phyloP scores from a whole-genome alignment of 2,329 filamentous ascomycete species.

The Trichoderma aggressivum region DNA sequence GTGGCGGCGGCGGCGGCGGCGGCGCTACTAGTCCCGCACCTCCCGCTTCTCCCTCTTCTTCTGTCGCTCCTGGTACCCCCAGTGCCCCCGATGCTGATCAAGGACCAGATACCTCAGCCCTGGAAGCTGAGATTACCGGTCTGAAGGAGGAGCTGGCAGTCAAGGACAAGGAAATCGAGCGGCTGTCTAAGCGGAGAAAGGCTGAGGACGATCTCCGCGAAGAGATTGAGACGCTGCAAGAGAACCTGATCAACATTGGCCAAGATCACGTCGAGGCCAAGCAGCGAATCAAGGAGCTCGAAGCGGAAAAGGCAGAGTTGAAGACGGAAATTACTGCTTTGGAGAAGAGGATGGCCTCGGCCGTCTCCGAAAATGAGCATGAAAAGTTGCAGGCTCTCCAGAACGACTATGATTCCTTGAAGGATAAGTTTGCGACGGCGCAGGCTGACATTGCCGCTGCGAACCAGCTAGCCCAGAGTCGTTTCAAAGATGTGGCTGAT shows the following conservation, averaged over 20 bases:
- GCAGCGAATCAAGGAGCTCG: slow-evolving; percentile 68
- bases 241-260: slow-evolving; percentile 74
- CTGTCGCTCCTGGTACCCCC: slow-evolving; percentile 21
- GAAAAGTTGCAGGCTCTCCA: slow-evolving; percentile 56
- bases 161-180: slow-evolving; percentile 71
- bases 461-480: slow-evolving; percentile 77
- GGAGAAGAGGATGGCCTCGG: slow-evolving; percentile 63
- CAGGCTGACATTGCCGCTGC: slow-evolving; percentile 83
- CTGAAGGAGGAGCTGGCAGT: slow-evolving; percentile 54
- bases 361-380: slow-evolving; percentile 48
- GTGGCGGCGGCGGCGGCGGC: slow-evolving; percentile 43
- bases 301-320: slow-evolving; percentile 64
- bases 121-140: slow-evolving; percentile 48
- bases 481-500: slow-evolving; percentile 85
- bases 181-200: slow-evolving; percentile 64
- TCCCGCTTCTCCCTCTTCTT: slow-evolving; percentile 24
- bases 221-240: slow-evolving; percentile 79
- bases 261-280: slow-evolving; percentile 82
- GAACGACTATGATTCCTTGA: slow-evolving; percentile 63
- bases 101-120: slow-evolving; percentile 32
- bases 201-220: slow-evolving; percentile 77
- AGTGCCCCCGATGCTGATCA: slow-evolving; percentile 26
- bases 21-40: slow-evolving; percentile 24
- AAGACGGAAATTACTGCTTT: slow-evolving; percentile 60
- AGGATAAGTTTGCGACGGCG: slow-evolving; percentile 62